These are phyloP conservation scores for Huiozyma sinensis DNA, from an alignment of 805 yeast genomes.

Conservation along the genomic window DNA sequence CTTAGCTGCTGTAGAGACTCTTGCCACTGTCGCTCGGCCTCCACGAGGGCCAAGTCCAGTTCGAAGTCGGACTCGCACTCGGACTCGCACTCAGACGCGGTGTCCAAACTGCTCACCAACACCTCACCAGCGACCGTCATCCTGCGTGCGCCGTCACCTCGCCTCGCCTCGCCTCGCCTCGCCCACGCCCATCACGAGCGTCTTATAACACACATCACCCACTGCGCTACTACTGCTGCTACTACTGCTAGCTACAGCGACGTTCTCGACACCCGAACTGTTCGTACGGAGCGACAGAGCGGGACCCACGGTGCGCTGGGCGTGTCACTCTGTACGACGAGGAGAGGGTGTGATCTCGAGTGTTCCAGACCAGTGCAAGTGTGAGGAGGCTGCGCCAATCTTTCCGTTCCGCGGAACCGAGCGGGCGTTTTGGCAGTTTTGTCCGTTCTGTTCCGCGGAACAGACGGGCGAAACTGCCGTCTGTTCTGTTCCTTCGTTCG, in stretches of 20 bases:
- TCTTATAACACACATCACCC: too few species aligned
- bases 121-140: neutral
- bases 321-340: slow-evolving; percentile 37
- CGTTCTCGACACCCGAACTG: slow-evolving; percentile 18
- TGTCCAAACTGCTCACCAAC: neutral
- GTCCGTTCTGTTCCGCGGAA: too few species aligned
- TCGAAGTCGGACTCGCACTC: slow-evolving; percentile 3
- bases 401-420: too few species aligned
- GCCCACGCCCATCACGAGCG: neutral
- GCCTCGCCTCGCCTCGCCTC: neutral
- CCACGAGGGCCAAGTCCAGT: slow-evolving; percentile 21
- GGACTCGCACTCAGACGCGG: neutral
- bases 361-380: slow-evolving; percentile 32
- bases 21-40: slow-evolving; percentile 67
- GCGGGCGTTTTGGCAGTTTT: too few species aligned
- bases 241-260: slow-evolving; percentile 22
- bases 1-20: slow-evolving; percentile 51
- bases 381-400: too few species aligned
- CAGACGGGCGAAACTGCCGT: too few species aligned
- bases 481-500: too few species aligned
- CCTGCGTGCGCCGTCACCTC: neutral
- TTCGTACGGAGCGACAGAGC: neutral
- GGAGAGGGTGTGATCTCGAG: too few species aligned
- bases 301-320: too few species aligned
- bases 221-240: slow-evolving; percentile 30